Evolutionary conservation across 2,329 filamentous ascomycete species (phyloP).

Genomic region (Fusarium domesticum): DNA sequence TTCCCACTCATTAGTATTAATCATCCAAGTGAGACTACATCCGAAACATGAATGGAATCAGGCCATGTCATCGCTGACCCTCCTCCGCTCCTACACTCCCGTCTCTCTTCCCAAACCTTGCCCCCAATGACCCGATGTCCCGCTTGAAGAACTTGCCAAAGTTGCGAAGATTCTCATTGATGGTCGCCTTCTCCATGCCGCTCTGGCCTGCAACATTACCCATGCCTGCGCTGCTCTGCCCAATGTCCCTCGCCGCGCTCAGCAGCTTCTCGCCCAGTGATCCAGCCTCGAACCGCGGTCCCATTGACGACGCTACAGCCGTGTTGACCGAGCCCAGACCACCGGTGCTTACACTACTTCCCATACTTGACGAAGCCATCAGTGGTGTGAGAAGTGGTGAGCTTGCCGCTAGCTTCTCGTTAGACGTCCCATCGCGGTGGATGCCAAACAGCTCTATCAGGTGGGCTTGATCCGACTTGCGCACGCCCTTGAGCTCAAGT

Average conservation of each 20-base stretch:
- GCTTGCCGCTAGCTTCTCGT: conserved; percentile 66
- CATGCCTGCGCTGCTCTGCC: conserved; percentile 45
- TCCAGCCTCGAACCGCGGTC: conserved; percentile 71
- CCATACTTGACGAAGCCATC: conserved; percentile 44
- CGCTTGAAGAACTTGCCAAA: conserved; percentile 95
- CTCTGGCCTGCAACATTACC: conserved; percentile 36
- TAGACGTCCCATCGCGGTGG: conserved; percentile 72
- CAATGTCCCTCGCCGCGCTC: conserved; percentile 82
- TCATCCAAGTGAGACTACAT: background rate
- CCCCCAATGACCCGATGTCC: conserved; percentile 75
- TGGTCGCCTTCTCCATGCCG: conserved; percentile 59
- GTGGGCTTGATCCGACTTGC: conserved; percentile 75
- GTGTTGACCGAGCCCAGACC: conserved; percentile 38
- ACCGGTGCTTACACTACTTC: conserved; percentile 36
- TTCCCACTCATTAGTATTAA: background rate
- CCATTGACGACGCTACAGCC: conserved; percentile 40
- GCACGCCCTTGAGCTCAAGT: conserved; percentile 89
- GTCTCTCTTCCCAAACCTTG: conserved; percentile 66
- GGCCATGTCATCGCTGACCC: conserved; percentile 17
- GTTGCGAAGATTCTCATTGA: conserved; percentile 93
- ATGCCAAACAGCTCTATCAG: conserved; percentile 81
- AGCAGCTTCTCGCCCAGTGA: conserved; percentile 84
- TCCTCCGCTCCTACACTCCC: conserved; percentile 36
- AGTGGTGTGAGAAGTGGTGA: conserved; percentile 71
- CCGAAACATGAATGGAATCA: background rate